Conservation (phyloP, 2,329 filamentous ascomycete genomes). For the Mollisiaceae sp. region DNA sequence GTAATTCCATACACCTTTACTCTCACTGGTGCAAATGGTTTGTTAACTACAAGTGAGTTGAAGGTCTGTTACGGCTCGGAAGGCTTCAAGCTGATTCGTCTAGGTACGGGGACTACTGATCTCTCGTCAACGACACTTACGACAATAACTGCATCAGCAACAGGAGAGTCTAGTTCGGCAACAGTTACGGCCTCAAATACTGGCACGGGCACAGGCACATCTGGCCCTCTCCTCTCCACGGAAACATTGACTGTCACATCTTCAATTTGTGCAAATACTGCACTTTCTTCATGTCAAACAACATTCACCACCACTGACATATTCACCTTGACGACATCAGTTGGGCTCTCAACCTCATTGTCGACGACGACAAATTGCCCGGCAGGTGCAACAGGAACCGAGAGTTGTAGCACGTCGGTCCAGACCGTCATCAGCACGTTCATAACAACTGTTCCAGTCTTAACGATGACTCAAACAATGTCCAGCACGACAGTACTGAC, state of each 20-base stretch:
- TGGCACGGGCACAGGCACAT: background rate
- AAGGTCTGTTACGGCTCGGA: background rate
- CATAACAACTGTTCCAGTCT: background rate
- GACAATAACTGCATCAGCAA: background rate
- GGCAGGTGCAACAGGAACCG: background rate
- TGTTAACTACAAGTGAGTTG: background rate
- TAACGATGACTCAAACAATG: background rate
- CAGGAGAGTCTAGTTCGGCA: background rate
- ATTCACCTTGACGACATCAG: background rate
- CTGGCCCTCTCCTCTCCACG: background rate
- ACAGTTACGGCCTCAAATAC: background rate
- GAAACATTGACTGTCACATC: background rate
- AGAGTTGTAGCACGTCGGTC: background rate
- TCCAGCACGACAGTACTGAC: background rate
- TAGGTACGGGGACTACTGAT: background rate
- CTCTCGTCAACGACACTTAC: background rate
- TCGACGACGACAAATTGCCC: background rate
- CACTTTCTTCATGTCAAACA: background rate
- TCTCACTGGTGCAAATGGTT: background rate
- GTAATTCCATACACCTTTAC: background rate
- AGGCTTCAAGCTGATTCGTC: background rate
- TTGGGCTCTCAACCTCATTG: background rate
- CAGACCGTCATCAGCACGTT: background rate
- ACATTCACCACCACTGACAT: background rate
- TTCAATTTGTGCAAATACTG: background rate